Percentiles rank a stretch among this genome's conserved stretches.
Evolutionary conservation across 805 yeast species (phyloP).

Genomic region (Zygoascus biomembranicola): DNA sequence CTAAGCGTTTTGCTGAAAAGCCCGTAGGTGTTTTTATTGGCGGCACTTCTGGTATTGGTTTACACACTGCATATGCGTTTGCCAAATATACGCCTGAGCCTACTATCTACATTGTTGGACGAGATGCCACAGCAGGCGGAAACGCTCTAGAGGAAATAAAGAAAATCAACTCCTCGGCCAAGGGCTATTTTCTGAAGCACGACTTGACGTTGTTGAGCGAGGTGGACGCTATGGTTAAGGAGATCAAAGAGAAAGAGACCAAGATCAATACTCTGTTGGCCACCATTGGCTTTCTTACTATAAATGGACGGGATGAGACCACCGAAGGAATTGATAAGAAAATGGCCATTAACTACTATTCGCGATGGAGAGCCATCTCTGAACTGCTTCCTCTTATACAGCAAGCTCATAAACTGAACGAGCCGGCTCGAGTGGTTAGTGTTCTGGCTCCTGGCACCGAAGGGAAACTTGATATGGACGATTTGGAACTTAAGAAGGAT

Average conservation of each 20-base stretch:
- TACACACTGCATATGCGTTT: slow-evolving; percentile 20
- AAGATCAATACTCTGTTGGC: slow-evolving; percentile 18
- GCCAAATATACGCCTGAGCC: slow-evolving; percentile 20
- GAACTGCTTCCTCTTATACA: slow-evolving; percentile 19
- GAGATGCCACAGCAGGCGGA: slow-evolving; percentile 19
- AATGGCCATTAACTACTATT: slow-evolving; percentile 23
- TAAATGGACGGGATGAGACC: slow-evolving; percentile 30
- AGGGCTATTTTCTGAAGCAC: slow-evolving; percentile 16
- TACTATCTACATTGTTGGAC: slow-evolving; percentile 22
- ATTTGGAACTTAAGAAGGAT: slow-evolving; percentile 19
- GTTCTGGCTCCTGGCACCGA: slow-evolving; percentile 21
- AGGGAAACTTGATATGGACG: slow-evolving; percentile 16
- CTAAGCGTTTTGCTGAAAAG: not conserved
- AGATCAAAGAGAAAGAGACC: slow-evolving; percentile 9
- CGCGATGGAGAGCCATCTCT: slow-evolving; percentile 19
- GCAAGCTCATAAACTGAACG: slow-evolving; percentile 13
- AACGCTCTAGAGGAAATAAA: slow-evolving; percentile 15
- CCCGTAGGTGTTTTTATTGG: slow-evolving; percentile 14
- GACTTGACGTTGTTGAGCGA: slow-evolving; percentile 18
- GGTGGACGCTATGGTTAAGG: slow-evolving; percentile 12
- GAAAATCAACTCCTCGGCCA: slow-evolving; percentile 13
- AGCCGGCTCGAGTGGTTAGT: slow-evolving; percentile 21
- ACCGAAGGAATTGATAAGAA: slow-evolving; percentile 23
- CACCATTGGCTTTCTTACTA: slow-evolving; percentile 14
- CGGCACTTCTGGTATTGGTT: slow-evolving; percentile 26